Evolutionary conservation across 1,284 basidiomycete species (phyloP).

Genomic region (Cystobasidium slooffiae): DNA sequence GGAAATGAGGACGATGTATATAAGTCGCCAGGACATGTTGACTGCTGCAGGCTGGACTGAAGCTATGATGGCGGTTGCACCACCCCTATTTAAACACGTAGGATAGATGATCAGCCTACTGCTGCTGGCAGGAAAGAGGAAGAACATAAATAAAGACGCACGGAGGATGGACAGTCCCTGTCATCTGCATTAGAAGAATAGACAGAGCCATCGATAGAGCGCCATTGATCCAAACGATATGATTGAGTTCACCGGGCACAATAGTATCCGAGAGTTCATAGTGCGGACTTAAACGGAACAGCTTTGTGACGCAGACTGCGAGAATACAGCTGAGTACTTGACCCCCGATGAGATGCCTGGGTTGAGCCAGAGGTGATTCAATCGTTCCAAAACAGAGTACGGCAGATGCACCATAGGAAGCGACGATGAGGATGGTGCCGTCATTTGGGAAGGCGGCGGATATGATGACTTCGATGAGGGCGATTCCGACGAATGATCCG

Average conservation of each 20-base stretch:
- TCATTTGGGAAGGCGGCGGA: conserved; percentile 62
- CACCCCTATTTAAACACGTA: conserved; percentile 58
- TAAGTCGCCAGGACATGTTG: conserved; percentile 65
- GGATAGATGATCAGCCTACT: not conserved
- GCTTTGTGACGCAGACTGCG: conserved; percentile 65
- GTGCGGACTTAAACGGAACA: conserved; percentile 61
- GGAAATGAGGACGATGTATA: conserved; percentile 66
- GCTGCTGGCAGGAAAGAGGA: not conserved
- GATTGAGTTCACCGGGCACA: conserved; percentile 46
- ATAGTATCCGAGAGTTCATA: conserved; percentile 58
- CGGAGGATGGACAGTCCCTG: conserved; percentile 67
- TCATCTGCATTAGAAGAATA: conserved; percentile 65
- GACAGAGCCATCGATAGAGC: conserved; percentile 64
- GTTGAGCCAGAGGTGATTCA: conserved; percentile 67
- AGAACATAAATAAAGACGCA: not conserved
- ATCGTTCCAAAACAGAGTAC: conserved; percentile 67
- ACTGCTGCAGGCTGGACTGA: conserved; percentile 62
- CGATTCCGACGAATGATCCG: conserved; percentile 65
- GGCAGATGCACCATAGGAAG: conserved; percentile 64
- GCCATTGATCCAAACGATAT: conserved; percentile 65
- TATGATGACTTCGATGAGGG: conserved; percentile 65
- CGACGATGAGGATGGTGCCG: conserved; percentile 60
- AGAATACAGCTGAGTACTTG: conserved; percentile 65
- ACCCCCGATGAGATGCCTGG: conserved; percentile 65
- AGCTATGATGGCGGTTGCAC: conserved; percentile 62